phyloP scores from a whole-genome alignment of 768 basidiomycete genomes.

The Chlorophyllum brunneum region DNA sequence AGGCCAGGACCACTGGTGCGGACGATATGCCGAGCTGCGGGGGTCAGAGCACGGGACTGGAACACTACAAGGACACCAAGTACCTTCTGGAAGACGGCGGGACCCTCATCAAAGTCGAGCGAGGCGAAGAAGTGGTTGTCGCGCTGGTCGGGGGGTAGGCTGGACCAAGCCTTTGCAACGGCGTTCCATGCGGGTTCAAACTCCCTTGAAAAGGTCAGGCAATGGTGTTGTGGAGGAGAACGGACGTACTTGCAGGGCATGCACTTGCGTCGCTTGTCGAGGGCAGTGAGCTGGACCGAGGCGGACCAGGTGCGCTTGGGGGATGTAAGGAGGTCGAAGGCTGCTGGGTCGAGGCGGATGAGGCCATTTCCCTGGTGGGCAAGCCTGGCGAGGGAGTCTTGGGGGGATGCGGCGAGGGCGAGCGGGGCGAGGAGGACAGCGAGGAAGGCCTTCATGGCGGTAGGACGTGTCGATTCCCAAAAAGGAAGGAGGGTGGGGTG shows the following conservation, averaged over 20 bases:
- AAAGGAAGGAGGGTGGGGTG: slow-evolving; percentile 23
- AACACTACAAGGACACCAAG: slow-evolving; percentile 6
- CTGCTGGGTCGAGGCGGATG: slow-evolving; percentile 71
- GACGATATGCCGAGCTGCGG: slow-evolving; percentile 72
- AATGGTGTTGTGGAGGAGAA: neutral
- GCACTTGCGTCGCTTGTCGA: slow-evolving; percentile 79
- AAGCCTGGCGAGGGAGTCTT: slow-evolving; percentile 41
- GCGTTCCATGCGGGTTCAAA: slow-evolving; percentile 83
- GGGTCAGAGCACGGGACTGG: neutral
- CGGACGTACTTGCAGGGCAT: slow-evolving; percentile 82
- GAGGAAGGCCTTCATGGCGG: slow-evolving; percentile 24
- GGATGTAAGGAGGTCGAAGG: slow-evolving; percentile 74
- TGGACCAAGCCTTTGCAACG: slow-evolving; percentile 82
- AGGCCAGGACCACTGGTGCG: slow-evolving; percentile 81
- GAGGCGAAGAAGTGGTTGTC: slow-evolving; percentile 90
- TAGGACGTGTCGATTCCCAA: slow-evolving; percentile 6
- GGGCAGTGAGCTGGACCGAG: slow-evolving; percentile 85
- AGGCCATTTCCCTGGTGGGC: slow-evolving; percentile 73
- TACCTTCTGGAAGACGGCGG: slow-evolving; percentile 79
- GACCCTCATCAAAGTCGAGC: slow-evolving; percentile 80
- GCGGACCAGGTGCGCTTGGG: slow-evolving; percentile 83
- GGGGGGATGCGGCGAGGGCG: slow-evolving; percentile 27
- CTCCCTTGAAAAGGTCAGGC: slow-evolving; percentile 45
- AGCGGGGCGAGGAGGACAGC: slow-evolving; percentile 27
- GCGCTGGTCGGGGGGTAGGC: slow-evolving; percentile 52